Base-by-base conservation (phyloP, 2,329 filamentous ascomycete species). In the Fusarium sp. region DNA sequence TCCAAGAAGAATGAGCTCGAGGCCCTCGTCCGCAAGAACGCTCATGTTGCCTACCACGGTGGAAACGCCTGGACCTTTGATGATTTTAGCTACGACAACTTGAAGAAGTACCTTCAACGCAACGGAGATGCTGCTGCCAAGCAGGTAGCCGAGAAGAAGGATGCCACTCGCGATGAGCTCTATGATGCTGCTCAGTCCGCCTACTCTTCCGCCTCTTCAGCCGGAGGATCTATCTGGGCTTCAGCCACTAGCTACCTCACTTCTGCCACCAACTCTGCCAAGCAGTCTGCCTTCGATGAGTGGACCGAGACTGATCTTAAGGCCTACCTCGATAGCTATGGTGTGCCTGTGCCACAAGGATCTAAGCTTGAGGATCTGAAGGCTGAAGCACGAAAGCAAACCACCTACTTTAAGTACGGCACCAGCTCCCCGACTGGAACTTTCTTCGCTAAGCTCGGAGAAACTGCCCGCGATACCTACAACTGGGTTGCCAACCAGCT, bases 51-150 rank as follows among this genome's bases (percentile, higher is more conserved):
- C 52, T 86, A 90, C 13, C 86, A 86, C 53, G 90, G 89, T 23
- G 94, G 89, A 85, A 92, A 85, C 67, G 89, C 91, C 6, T 95
- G 93, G 93, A 94, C 91, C 21, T 95, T 94, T 80, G 93, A 95
- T 74, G 94, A 94, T 70, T 91, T 92, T 82, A 93, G 90, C 43
- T 86, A 88, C 59, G 91, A 94, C 6, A 93, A 93, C 78, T 82
- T 96, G 52, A 91, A 90, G 79, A 80, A 83, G 4, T 90, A 90
- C 67, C 83, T 92, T 15, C 77, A 79, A 9, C 84, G 83, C 49
- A 86, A 86, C 46, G 89, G 89, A 32, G 83, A 91, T 71, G 83
- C 83, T 11, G 84, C 87, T 5, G 89, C 88, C 23, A 86, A 90
- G 82, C 85, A 92, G 80, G 86, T 86, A 19, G 87, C 89, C 23